Base-by-base conservation (phyloP, 495 filamentous ascomycete genomes). In the Tetracladium marchalianum region DNA sequence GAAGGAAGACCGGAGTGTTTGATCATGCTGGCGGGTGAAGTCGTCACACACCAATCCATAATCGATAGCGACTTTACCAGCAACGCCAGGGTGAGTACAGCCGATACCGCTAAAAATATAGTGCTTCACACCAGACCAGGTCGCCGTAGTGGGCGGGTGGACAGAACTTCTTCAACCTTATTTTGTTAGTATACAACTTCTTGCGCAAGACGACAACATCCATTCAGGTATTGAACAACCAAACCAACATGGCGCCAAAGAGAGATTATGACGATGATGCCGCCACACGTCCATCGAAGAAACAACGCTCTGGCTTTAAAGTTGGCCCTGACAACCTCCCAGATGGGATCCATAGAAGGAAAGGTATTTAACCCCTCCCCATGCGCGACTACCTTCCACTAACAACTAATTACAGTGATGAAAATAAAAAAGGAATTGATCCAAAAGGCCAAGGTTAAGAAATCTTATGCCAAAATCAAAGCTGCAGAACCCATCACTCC, bases 351-450 rank as follows among this genome's bases (percentile, higher is more conserved):
- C 85, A 93, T 76, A 78, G 80, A 55, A 85, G 92, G 49, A 96
- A 96, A 76, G 77, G 90, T 92, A 63, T 43, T 43, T 36, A 37
- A 13, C 15, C 19, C 31, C 1, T 24, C 36, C 11, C n/a, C 10
- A 18, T 11, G 16, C 6, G 8, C 41, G 8, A 35, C 22, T 37
- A 41, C 27, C 15, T n/a, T 37, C 22, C 24, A 22, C 37, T 50
- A 40, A 49, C 52, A 44, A 44, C 6, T n/a, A 1, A 24, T 10
- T n/a, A 6, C 53, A 96, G 90, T 84, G 39, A 78, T 87, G 68
- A 95, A 93, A 65, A 92, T 96, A 57, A 97, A 97, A 62, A 72
- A 81, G 45, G 77, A 85, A 51, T 70, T 98, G 40, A 95, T 98
- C 61, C 77, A 86, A 60, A 93, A 90, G 64, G 90, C 90, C 54